A percentile compares a stretch with the other conserved stretches of the same genome.
phyloP scores from a whole-genome alignment of 768 basidiomycete genomes.

The Suillus hirtellus region DNA sequence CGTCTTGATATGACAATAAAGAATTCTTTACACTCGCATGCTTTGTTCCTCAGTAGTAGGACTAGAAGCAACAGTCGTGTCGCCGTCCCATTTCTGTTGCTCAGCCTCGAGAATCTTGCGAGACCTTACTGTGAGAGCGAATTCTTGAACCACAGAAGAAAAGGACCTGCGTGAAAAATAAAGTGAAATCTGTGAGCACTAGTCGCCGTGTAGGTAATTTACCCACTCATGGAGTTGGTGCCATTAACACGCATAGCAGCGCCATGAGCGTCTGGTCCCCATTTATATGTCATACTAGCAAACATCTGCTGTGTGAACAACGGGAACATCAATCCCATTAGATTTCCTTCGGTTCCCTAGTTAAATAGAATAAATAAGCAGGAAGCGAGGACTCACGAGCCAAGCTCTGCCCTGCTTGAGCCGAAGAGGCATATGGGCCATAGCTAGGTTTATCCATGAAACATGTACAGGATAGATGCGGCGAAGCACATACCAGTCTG shows the following conservation, averaged over 20 bases:
- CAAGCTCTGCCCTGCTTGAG: slow-evolving; percentile 53
- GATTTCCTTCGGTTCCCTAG: slow-evolving; percentile 32
- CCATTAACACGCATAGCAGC: slow-evolving; percentile 42
- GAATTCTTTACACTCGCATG: not conserved
- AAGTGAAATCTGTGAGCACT: not conserved
- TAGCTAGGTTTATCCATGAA: slow-evolving; percentile 30
- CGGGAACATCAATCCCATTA: slow-evolving; percentile 45
- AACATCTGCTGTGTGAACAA: slow-evolving; percentile 52
- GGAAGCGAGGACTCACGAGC: slow-evolving; percentile 33
- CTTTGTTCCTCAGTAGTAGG: slow-evolving; percentile 1
- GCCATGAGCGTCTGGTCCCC: slow-evolving; percentile 48
- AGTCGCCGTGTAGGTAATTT: not conserved
- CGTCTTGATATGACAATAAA: not conserved
- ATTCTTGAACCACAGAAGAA: slow-evolving; percentile 35
- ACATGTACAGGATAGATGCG: not conserved
- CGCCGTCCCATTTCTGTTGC: not conserved
- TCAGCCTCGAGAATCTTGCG: slow-evolving; percentile 22
- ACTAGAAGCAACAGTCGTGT: not conserved
- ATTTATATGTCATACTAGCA: slow-evolving; percentile 45
- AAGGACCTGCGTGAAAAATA: slow-evolving; percentile 21
- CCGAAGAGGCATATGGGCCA: slow-evolving; percentile 51
- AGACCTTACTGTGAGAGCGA: slow-evolving; percentile 28
- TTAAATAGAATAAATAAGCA: not conserved
- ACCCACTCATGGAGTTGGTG: slow-evolving; percentile 45
- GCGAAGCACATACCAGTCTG: slow-evolving; percentile 44